phyloP scores from a whole-genome alignment of 768 basidiomycete genomes.

The Mycena sanguinolenta region DNA sequence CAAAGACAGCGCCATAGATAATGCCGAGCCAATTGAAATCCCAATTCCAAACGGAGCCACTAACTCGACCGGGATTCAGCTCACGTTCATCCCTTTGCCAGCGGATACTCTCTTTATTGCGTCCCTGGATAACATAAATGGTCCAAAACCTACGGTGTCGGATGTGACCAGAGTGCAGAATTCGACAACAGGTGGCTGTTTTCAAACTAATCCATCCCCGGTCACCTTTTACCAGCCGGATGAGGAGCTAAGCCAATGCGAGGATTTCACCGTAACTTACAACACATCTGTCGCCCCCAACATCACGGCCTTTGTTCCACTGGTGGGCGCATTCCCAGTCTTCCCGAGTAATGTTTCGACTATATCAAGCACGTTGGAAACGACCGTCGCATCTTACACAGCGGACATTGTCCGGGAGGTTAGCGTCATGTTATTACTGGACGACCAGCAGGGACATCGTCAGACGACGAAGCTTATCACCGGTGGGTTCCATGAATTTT shows the following conservation, averaged over 20 bases:
- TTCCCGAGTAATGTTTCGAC: slow-evolving; percentile 41
- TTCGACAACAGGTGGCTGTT: slow-evolving; percentile 53
- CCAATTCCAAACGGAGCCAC: slow-evolving; percentile 54
- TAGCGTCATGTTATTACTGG: slow-evolving; percentile 59
- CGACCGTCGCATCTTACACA: slow-evolving; percentile 51
- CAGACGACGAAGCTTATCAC: slow-evolving; percentile 60
- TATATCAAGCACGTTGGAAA: slow-evolving; percentile 36
- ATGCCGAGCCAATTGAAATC: slow-evolving; percentile 63
- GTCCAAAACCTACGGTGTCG: slow-evolving; percentile 59
- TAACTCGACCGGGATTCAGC: slow-evolving; percentile 55
- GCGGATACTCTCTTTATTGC: slow-evolving; percentile 66
- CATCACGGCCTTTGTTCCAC: slow-evolving; percentile 56
- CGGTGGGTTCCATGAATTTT: slow-evolving; percentile 45
- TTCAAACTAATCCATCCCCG: slow-evolving; percentile 23
- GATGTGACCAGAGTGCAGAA: slow-evolving; percentile 59
- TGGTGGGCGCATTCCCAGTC: slow-evolving; percentile 47
- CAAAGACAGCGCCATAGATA: slow-evolving; percentile 28
- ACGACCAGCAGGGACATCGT: slow-evolving; percentile 53
- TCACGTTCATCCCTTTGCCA: slow-evolving; percentile 66
- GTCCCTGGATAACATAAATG: slow-evolving; percentile 63
- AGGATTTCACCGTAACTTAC: slow-evolving; percentile 60
- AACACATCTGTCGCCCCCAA: slow-evolving; percentile 49
- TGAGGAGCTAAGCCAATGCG: slow-evolving; percentile 59
- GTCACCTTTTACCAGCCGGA: slow-evolving; percentile 49
- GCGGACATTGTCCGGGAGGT: slow-evolving; percentile 54